Evolutionary conservation across 495 filamentous ascomycete genomes (phyloP), one percentile per base, ranked within the genome.

Genomic region (Podospora comata): DNA sequence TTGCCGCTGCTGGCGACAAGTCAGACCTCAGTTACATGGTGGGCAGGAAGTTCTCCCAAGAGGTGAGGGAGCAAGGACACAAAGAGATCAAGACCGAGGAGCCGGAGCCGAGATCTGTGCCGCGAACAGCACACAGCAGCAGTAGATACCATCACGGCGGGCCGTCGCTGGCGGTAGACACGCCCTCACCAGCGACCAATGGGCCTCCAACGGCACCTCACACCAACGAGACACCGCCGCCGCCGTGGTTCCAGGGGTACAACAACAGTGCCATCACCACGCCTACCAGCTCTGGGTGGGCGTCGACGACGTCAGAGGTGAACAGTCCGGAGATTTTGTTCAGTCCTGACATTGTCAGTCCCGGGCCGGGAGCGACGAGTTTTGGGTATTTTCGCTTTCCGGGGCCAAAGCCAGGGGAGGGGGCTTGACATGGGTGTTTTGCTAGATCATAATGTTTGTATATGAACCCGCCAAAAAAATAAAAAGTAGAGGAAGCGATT

Each of bases 271-370:
- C 55, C 23, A 58, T 26, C 23, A 19, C 55, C n/a, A 26, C n/a
- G 18, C 23, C 23, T 20, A 20, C 23, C n/a, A 20, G n/a, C n/a
- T 58, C 55, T 58, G 55, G 55, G n/a, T 58, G n/a, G n/a, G 39
- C 39, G 3, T 48, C 39, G 15, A 13, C 39, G 39, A 48, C 39
- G 39, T 48, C 39, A 11, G 39, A 48, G 39, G 39, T 48, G 39
- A 58, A 58, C 18, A 20, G n/a, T 11, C 55, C 55, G 9, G 55
- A 58, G 18, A 26, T 58, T 9, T 23, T 58, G 23, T 58, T 58
- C 23, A 58, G 55, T 18, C 55, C 55, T 11, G 55, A 58, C n/a
- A 58, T 58, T 26, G 55, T 58, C 55, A 58, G 55, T 26, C 55
- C 55, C 4, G 39, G 39, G 2, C 9, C 39, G 15, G 39, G 9